Base-by-base conservation (phyloP, 345 rosid species). In the Boechera retrofracta region DNA sequence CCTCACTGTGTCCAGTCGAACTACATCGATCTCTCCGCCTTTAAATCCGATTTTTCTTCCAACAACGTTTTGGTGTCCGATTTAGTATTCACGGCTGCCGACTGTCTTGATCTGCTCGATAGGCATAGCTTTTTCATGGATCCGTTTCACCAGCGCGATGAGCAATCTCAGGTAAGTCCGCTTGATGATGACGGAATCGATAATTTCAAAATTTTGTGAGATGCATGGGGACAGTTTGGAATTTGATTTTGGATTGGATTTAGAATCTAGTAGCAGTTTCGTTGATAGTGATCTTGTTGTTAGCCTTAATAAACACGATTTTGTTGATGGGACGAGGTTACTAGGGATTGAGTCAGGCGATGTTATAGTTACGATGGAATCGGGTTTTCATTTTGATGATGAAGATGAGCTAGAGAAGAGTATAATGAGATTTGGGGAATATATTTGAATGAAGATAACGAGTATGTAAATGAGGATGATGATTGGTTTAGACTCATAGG, bases 101-200 rank as follows among this genome's bases (percentile, higher is more conserved):
- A 79, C 52, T 77, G 74, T 56, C 74, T 80, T 32, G 96, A 89
- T 80, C 83, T 84, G 12, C 60, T 77, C 52, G 89, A 76, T 10
- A 75, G 72, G 64, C 87, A 89, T 26, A 89, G 83, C 74, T 94
- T 89, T 82, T 96, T 89, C 63, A 87, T 91, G 94, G 97, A 94
- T 87, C 87, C 90, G 77, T 83, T 94, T 52, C 96, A 91, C 53
- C 91, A 90, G 81, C 96, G 96, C 57, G 94, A 89, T 60, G 97
- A 94, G 82, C 94, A 91, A 68, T 90, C 97, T 75, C 87, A 84
- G 80, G 83, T 84, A 13, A 66, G 77, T 44, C 61, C 73, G n/a
- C 9, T 56, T 10, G 54, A 10, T 29, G 64, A 52, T 39, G 65
- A 48, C 18, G 52, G 53, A 63, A 31, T 36, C 56, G 76, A 58